Percentiles rank a stretch among this genome's conserved stretches.
Evolutionary conservation across 176 grass and related monocot species (phyloP).

Genomic region (Oryza nivara): DNA sequence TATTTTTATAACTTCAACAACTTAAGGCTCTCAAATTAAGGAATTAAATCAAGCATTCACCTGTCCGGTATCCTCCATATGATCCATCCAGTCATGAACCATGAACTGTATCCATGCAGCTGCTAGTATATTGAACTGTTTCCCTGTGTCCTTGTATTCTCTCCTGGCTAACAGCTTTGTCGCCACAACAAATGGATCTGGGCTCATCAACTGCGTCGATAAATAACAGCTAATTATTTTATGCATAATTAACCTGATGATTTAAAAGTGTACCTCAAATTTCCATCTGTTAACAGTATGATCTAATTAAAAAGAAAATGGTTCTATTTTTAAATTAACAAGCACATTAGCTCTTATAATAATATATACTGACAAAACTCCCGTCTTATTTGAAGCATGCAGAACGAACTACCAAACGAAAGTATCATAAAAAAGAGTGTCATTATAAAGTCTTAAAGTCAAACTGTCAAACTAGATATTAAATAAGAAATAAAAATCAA

Average conservation of each 20-base stretch:
- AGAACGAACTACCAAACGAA: constrained; percentile 20
- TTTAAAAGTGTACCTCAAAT: constrained; percentile 27
- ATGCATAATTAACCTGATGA: not conserved
- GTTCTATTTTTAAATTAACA: constrained; percentile 7
- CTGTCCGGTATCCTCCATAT: constrained; percentile 62
- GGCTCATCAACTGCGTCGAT: constrained; percentile 46
- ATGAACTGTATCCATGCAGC: constrained; percentile 78
- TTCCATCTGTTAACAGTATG: constrained; percentile 22
- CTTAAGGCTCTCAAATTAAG: constrained; percentile 15
- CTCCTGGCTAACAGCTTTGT: constrained; percentile 54
- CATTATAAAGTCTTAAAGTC: constrained; percentile 8
- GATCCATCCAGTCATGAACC: constrained; percentile 77
- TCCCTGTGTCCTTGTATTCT: constrained; percentile 58
- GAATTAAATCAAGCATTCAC: constrained; percentile 40
- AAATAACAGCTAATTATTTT: constrained; percentile 25
- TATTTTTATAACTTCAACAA: constrained; percentile 24
- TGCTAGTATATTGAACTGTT: constrained; percentile 68
- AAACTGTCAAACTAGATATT: constrained; percentile 36
- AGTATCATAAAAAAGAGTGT: constrained; percentile 3
- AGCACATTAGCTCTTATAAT: constrained; percentile 19
- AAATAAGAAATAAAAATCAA: constrained; percentile 11
- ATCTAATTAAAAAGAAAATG: constrained; percentile 29
- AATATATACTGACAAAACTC: constrained; percentile 24
- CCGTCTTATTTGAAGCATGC: not conserved
- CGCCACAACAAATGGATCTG: constrained; percentile 60